Base-by-base conservation (phyloP, 1,284 basidiomycete genomes). In the Heterobasidion occidentale region DNA sequence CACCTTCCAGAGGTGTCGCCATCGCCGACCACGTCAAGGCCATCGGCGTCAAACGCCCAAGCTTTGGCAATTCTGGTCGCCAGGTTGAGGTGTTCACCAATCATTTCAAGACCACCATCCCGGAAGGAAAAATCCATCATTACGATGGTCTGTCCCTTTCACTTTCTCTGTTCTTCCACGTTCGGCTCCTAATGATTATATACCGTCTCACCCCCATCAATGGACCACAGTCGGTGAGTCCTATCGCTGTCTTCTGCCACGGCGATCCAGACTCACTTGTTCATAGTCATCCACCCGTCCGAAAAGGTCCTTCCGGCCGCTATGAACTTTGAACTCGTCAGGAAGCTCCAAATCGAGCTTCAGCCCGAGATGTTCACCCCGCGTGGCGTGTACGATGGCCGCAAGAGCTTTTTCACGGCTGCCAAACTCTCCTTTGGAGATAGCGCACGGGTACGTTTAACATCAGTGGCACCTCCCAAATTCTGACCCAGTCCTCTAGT, bases 401-500 rank as follows among this genome's bases (percentile, higher is more conserved):
- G 87, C 17, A 91, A 90, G 68, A 92, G 90, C 60, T 66, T 91
- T 59, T 90, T 88, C 64, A 71, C 83, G 11, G 71, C 78, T 4
- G 71, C 74, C 47, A 72, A 77, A 56, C 71, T 90, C 8, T 77
- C 79, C 0, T 83, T 90, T 55, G 80, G 77, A 8, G 74, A 74
- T 33, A 45, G 61, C 71, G 38, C 35, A n/a, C 59, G 59, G 65
- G 60, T 58, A 51, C 58, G 46, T 20, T 17, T 42, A 54, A n/a
- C 15, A 7, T 55, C 38, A 17, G 48, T 35, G 53, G 19, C 34
- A 9, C 14, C 8, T 4, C 8, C 17, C 2, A 11, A 35, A 35
- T 36, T 36, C 50, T 51, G 17, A 35, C 27, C 19, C 36, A 36
- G 9, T 27, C 46, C 46, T 54, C 56, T 33, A 88, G 85, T 90